Evolutionary conservation across 2,329 filamentous ascomycete species (phyloP), one percentile per base, ranked within the genome.

Genomic region (Ascochyta lentis): DNA sequence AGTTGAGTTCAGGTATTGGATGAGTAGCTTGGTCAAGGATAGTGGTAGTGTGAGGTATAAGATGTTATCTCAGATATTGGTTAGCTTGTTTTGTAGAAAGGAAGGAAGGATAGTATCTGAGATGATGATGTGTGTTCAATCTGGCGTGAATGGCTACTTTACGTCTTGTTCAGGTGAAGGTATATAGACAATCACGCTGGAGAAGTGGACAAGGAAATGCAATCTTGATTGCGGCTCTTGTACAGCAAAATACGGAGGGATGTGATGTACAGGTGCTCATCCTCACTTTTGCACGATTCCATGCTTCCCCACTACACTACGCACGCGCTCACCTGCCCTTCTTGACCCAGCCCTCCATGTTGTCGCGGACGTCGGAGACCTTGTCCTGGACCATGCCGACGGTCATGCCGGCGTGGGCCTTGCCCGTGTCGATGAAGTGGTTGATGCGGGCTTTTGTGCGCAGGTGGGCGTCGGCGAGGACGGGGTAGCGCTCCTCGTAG

Each of bases 401-500:
- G 44, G 86, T 86, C 74, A 92, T 84, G 66, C 88, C 82, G 43
- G 85, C 86, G 78, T 96, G 91, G 52, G 89, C 85, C 76, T 86
- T 86, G 49, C 90, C 90, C 59, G 91, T 91, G 75, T 85, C 81
- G 80, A 87, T 86, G 54, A 89, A 87, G 72, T 87, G 83, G 74
- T 85, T 81, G 59, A 93, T 81, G 41, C 87, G 82, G 69, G 91
- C 86, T 58, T 89, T 87, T 48, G 90, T 81, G 70, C 84, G 80
- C 59, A 94, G 67, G 79, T 99, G 95, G 54, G 90, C 86, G 67
- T 96, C 88, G 16, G 92, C 89, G 50, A 99, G 76, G 16, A 84
- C 89, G 4, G 95, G 95, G 73, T 93, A 90, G 69, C 84, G 87
- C 83, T 96, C 86, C 86, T 99, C 95, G 76, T 95, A 99, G 74